phyloP scores from a whole-genome alignment of 305 asterid species.

The Plantago rigida region DNA sequence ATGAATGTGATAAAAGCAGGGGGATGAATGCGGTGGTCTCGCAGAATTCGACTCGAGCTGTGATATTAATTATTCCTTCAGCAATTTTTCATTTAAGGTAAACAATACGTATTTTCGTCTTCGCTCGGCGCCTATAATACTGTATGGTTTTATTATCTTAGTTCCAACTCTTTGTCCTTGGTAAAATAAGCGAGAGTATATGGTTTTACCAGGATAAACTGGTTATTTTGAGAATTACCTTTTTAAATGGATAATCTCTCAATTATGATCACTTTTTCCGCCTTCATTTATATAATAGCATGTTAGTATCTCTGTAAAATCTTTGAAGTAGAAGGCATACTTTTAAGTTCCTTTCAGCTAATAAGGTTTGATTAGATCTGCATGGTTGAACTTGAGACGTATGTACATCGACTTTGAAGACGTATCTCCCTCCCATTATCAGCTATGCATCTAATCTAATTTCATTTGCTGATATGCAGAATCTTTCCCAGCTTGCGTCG shows the following conservation, averaged over 20 bases:
- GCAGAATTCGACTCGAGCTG: constrained; percentile 61
- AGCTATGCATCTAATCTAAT: constrained; percentile 6
- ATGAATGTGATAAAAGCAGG: constrained; percentile 35
- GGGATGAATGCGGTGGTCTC: constrained; percentile 69
- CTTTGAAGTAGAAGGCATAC: no score
- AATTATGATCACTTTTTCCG: no score
- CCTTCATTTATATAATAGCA: background rate
- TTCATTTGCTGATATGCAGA: constrained; percentile 38
- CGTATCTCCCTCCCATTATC: no score
- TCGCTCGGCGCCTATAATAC: background rate
- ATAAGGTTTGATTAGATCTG: background rate
- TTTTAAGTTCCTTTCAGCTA: no score
- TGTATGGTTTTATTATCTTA: no score
- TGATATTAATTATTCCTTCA: constrained; percentile 77
- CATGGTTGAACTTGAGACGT: no score
- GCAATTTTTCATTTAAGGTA: constrained; percentile 98
- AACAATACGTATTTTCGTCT: background rate
- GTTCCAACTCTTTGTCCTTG: no score
- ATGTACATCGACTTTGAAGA: no score
- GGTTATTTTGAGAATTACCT: no score
- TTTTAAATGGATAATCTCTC: no score
- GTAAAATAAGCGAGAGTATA: no score
- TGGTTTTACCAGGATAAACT: no score
- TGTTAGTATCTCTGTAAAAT: background rate
- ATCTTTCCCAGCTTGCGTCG: constrained; percentile 88